Percentiles rank a stretch among this genome's conserved stretches.
Evolutionary conservation across 805 yeast species (phyloP).

Genomic region (Torulaspora maleeae): DNA sequence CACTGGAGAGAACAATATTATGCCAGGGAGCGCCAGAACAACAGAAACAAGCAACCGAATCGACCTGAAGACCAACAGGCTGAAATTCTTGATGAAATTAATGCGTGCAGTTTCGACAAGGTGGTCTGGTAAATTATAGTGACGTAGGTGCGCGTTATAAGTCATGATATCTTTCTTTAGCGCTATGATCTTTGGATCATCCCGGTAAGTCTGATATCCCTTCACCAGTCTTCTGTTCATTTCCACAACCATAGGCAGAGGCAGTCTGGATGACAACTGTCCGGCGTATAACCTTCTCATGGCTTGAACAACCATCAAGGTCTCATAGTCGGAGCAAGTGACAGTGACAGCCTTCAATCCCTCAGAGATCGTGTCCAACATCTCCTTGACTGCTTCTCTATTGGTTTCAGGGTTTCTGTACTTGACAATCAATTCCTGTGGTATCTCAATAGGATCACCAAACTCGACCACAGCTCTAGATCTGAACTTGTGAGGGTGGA

Average conservation of each 20-base stretch:
- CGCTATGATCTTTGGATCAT: slow-evolving; percentile 60
- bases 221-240: slow-evolving; percentile 81
- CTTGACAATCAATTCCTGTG: slow-evolving; percentile 54
- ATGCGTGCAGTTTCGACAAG: slow-evolving; percentile 50
- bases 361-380: slow-evolving; percentile 64
- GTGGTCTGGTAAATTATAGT: slow-evolving; percentile 55
- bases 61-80: slow-evolving; percentile 54
- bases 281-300: slow-evolving; percentile 84
- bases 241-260: slow-evolving; percentile 80
- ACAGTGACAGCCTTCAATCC: slow-evolving; percentile 83
- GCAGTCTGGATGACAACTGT: slow-evolving; percentile 63
- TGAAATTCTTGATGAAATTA: slow-evolving; percentile 46
- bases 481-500: slow-evolving; percentile 92
- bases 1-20: slow-evolving; percentile 80
- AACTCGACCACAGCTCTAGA: slow-evolving; percentile 94
- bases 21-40: slow-evolving; percentile 80
- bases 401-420: slow-evolving; percentile 62
- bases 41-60: slow-evolving; percentile 52
- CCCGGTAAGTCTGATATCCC: slow-evolving; percentile 71
- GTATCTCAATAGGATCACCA: slow-evolving; percentile 77
- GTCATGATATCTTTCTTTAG: slow-evolving; percentile 58
- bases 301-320: slow-evolving; percentile 83
- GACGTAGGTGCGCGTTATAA: slow-evolving; percentile 69
- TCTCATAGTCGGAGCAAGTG: slow-evolving; percentile 83
- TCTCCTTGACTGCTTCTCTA: slow-evolving; percentile 65